Percentiles rank a stretch among this genome's conserved stretches.
Conservation (phyloP, 805 yeast genomes). For the Yarrowia phangngaensis region DNA sequence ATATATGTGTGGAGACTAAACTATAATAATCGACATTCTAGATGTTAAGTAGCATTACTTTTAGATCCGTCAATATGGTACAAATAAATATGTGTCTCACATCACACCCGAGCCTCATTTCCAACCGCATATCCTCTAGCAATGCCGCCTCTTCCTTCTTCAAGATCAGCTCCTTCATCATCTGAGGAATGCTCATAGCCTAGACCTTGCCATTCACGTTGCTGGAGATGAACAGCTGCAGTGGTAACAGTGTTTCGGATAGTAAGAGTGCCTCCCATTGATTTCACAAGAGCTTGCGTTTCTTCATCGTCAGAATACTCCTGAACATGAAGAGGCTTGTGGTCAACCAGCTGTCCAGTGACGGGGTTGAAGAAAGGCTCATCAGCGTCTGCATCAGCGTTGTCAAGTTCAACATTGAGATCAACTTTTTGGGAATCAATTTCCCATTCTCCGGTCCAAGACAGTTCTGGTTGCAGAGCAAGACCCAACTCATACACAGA, state of each 20-base stretch:
- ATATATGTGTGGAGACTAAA: too few relatives aligned
- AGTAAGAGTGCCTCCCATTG: conserved; percentile 55
- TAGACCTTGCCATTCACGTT: conserved; percentile 77
- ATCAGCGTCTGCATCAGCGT: conserved; percentile 31
- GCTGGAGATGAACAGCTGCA: conserved; percentile 71
- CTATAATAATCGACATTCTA: too few relatives aligned
- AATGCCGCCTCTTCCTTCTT: conserved; percentile 79
- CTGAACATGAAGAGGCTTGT: conserved; percentile 62
- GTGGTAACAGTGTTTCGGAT: conserved; percentile 82
- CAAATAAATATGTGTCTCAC: conserved; percentile 18
- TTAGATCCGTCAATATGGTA: conserved; percentile 9
- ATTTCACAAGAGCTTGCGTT: conserved; percentile 43
- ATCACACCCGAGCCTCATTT: conserved; percentile 14
- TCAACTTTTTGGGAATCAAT: conserved; percentile 63
- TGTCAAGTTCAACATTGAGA: conserved; percentile 39
- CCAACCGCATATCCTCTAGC: conserved; percentile 69
- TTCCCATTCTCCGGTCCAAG: conserved; percentile 94
- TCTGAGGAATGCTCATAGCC: conserved; percentile 69
- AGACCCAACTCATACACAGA: conserved; percentile 88
- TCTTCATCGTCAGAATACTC: conserved; percentile 40
- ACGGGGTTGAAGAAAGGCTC: conserved; percentile 82
- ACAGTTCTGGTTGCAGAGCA: conserved; percentile 69
- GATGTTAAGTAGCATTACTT: too few relatives aligned
- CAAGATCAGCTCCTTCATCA: conserved; percentile 70
- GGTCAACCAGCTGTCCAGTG: conserved; percentile 66